A percentile compares a stretch with the other conserved stretches of the same genome.
Evolutionary conservation across 495 filamentous ascomycete genomes (phyloP).

Genomic region (Penicillium cinerascens): DNA sequence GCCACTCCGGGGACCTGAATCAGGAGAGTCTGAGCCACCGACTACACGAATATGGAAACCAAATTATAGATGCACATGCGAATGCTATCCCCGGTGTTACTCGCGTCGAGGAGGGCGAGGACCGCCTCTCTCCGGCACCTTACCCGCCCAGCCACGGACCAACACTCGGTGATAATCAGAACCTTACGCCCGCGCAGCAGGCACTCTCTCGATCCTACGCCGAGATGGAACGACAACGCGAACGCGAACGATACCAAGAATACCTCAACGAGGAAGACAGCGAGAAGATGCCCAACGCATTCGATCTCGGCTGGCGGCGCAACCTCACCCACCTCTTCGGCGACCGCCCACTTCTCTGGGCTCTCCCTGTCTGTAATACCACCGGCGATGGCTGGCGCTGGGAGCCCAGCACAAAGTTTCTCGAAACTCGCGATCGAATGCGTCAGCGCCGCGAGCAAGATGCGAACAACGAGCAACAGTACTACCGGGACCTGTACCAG

Average conservation of each 20-base stretch:
- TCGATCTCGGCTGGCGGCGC: slow-evolving; percentile 75
- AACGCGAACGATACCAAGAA: slow-evolving; percentile 70
- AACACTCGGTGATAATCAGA: slow-evolving; percentile 2
- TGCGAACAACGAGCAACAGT: slow-evolving; percentile 47
- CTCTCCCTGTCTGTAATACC: slow-evolving; percentile 76
- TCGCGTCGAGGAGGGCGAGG: slow-evolving; percentile 74
- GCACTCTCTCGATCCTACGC: slow-evolving; percentile 60
- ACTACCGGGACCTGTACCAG: slow-evolving; percentile 38
- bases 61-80: slow-evolving; percentile 75
- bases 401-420: slow-evolving; percentile 74
- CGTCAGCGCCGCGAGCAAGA: slow-evolving; percentile 58
- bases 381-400: slow-evolving; percentile 93
- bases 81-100: slow-evolving; percentile 81
- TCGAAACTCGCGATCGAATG: slow-evolving; percentile 61
- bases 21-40: slow-evolving; percentile 59
- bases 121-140: slow-evolving; percentile 33
- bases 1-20: slow-evolving; percentile 38
- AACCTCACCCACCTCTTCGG: slow-evolving; percentile 89
- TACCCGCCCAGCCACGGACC: slow-evolving; percentile 22
- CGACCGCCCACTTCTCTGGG: slow-evolving; percentile 63
- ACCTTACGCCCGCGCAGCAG: slow-evolving; percentile 42
- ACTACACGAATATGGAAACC: slow-evolving; percentile 65
- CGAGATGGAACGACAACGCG: slow-evolving; percentile 68
- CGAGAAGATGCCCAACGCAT: slow-evolving; percentile 84
- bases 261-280: slow-evolving; percentile 88